Evolutionary conservation across 2,329 filamentous ascomycete species (phyloP).

Genomic region (Chrysoporthe cubensis): DNA sequence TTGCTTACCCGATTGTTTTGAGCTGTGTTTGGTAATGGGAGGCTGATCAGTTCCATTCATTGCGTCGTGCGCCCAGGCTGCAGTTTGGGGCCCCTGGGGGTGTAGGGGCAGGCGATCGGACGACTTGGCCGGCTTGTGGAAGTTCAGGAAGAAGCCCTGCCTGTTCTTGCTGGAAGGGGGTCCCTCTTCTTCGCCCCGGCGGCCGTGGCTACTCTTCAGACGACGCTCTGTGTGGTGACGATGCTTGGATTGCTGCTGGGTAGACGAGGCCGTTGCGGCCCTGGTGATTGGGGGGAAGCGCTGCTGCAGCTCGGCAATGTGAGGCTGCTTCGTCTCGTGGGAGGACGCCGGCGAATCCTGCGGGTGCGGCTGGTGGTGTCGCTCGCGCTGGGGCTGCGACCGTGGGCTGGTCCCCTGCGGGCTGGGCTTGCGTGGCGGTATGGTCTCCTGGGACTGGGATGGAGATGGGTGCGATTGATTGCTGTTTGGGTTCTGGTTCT

Average conservation of each 20-base stretch:
- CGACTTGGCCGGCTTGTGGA: slow-evolving; percentile 51
- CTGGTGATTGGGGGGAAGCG: slow-evolving; percentile 38
- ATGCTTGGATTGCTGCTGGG: slow-evolving; percentile 28
- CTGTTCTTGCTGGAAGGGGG: slow-evolving; percentile 52
- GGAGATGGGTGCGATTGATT: slow-evolving; percentile 1
- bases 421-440: slow-evolving; percentile 25
- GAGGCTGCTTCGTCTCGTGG: slow-evolving; percentile 31
- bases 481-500: slow-evolving; percentile 32
- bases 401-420: slow-evolving; percentile 25
- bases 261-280: slow-evolving; percentile 30
- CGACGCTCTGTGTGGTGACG: slow-evolving; percentile 34
- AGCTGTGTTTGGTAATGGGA: slow-evolving; percentile 35
- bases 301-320: slow-evolving; percentile 40
- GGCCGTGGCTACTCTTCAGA: slow-evolving; percentile 37
- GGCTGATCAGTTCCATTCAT: slow-evolving; percentile 35
- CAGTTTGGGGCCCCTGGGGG: slow-evolving; percentile 30
- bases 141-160: slow-evolving; percentile 55
- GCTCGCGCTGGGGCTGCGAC: slow-evolving; percentile 10
- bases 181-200: slow-evolving; percentile 42
- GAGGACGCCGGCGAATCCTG: slow-evolving; percentile 16
- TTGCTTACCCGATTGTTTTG: slow-evolving; percentile 39
- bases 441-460: slow-evolving; percentile 14
- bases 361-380: slow-evolving; percentile 3
- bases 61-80: slow-evolving; percentile 21
- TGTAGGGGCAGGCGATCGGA: slow-evolving; percentile 39